phyloP scores from a whole-genome alignment of 768 basidiomycete species.

The Dentipellis sp. region DNA sequence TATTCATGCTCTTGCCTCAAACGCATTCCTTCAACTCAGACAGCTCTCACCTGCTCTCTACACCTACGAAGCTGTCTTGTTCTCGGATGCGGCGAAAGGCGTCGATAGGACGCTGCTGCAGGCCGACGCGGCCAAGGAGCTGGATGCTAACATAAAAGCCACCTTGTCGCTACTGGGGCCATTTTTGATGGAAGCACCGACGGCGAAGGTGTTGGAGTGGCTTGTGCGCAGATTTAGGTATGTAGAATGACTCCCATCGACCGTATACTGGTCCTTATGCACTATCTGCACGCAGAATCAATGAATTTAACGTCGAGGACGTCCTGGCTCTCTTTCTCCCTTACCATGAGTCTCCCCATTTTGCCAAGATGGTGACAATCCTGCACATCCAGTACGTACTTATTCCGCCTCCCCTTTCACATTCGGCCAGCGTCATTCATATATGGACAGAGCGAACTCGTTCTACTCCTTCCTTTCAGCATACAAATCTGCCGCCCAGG shows the following conservation, averaged over 20 bases:
- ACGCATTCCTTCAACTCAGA: conserved; percentile 67
- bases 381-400: conserved; percentile 58
- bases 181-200: conserved; percentile 72
- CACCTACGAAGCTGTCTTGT: conserved; percentile 60
- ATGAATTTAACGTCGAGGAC: conserved; percentile 85
- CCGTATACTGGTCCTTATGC: not conserved
- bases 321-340: conserved; percentile 81
- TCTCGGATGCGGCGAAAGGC: conserved; percentile 68
- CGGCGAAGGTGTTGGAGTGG: conserved; percentile 88
- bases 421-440: not conserved
- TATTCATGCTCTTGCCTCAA: conserved; percentile 70
- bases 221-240: conserved; percentile 88
- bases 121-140: conserved; percentile 46
- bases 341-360: conserved; percentile 92
- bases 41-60: conserved; percentile 49
- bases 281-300: conserved; percentile 42
- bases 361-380: conserved; percentile 87
- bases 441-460: conserved; percentile 40
- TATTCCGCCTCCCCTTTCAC: not conserved
- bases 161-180: conserved; percentile 70
- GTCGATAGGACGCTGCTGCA: conserved; percentile 74
- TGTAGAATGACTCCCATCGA: conserved; percentile 10
- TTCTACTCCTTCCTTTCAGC: conserved; percentile 62
- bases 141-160: conserved; percentile 51
- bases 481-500: conserved; percentile 69